phyloP scores from a whole-genome alignment of 1,284 basidiomycete genomes.

The Paramarasmius palmivorus region DNA sequence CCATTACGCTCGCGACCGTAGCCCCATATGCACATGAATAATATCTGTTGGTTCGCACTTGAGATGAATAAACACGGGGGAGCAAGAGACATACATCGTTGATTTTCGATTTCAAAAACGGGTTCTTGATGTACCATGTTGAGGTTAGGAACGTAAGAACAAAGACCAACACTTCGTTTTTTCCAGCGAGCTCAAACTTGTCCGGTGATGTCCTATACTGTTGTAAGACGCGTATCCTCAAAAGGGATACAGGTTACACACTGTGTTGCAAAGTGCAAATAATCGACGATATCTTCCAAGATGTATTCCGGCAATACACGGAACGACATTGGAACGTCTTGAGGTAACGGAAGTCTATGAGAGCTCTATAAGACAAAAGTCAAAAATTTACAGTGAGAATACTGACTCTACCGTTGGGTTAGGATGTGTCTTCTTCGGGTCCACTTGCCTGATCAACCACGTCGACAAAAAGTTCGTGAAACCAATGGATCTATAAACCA shows the following conservation, averaged over 20 bases:
- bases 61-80: not conserved
- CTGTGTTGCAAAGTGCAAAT: slow-evolving; percentile 83
- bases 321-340: slow-evolving; percentile 85
- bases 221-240: slow-evolving; percentile 6
- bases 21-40: slow-evolving; percentile 82
- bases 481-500: slow-evolving; percentile 77
- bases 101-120: slow-evolving; percentile 97
- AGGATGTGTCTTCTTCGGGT: slow-evolving; percentile 83
- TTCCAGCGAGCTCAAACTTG: slow-evolving; percentile 80
- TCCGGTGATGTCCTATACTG: slow-evolving; percentile 69
- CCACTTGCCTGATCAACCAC: slow-evolving; percentile 94
- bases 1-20: slow-evolving; percentile 79
- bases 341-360: slow-evolving; percentile 78
- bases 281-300: slow-evolving; percentile 93
- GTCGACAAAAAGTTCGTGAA: slow-evolving; percentile 92
- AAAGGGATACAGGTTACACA: slow-evolving; percentile 34
- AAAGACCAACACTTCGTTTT: slow-evolving; percentile 89
- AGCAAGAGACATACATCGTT: slow-evolving; percentile 67
- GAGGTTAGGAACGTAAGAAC: slow-evolving; percentile 91
- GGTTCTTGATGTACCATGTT: slow-evolving; percentile 98
- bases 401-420: slow-evolving; percentile 66
- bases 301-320: slow-evolving; percentile 93
- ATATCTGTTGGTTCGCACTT: slow-evolving; percentile 52
- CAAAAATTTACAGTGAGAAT: not conserved
- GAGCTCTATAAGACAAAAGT: not conserved